Percentiles rank a stretch among this genome's conserved stretches.
Conservation (phyloP, 2,329 filamentous ascomycete species). For the Xylaria sp. region DNA sequence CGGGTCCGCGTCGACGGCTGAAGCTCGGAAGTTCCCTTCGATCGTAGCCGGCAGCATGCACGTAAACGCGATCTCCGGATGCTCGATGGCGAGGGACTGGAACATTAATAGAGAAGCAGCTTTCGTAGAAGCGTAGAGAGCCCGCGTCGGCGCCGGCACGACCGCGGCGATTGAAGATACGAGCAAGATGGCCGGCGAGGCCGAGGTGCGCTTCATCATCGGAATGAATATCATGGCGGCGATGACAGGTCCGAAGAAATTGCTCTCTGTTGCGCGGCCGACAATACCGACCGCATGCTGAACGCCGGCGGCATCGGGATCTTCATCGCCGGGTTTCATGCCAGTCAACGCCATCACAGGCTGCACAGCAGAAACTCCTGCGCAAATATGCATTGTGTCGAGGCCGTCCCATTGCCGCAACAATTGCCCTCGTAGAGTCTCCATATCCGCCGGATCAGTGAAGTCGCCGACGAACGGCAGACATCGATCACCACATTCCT, state of each 20-base stretch:
- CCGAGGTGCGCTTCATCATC: conserved; percentile 48
- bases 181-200: conserved; percentile 45
- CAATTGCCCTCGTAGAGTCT: conserved; percentile 43
- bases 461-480: conserved; percentile 48
- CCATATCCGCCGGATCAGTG: conserved; percentile 46
- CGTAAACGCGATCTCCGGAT: conserved; percentile 48
- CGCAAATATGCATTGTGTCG: conserved; percentile 50
- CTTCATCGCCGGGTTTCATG: conserved; percentile 27
- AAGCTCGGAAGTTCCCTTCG: conserved; percentile 51
- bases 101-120: conserved; percentile 50
- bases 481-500: conserved; percentile 46
- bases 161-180: conserved; percentile 48
- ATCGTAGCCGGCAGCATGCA: conserved; percentile 50
- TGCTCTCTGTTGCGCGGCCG: conserved; percentile 45
- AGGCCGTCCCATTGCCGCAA: conserved; percentile 47
- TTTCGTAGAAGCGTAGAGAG: conserved; percentile 51
- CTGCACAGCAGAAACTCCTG: conserved; percentile 51
- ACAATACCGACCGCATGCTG: conserved; percentile 43
- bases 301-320: conserved; percentile 41
- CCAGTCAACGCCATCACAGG: conserved; percentile 49
- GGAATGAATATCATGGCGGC: conserved; percentile 49
- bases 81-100: conserved; percentile 51
- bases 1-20: conserved; percentile 48
- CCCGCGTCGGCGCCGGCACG: conserved; percentile 51
- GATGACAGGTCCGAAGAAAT: conserved; percentile 49